These are phyloP conservation scores for Tephrocybe sp. DNA, from an alignment of 768 basidiomycete species.

Conservation along the genomic window DNA sequence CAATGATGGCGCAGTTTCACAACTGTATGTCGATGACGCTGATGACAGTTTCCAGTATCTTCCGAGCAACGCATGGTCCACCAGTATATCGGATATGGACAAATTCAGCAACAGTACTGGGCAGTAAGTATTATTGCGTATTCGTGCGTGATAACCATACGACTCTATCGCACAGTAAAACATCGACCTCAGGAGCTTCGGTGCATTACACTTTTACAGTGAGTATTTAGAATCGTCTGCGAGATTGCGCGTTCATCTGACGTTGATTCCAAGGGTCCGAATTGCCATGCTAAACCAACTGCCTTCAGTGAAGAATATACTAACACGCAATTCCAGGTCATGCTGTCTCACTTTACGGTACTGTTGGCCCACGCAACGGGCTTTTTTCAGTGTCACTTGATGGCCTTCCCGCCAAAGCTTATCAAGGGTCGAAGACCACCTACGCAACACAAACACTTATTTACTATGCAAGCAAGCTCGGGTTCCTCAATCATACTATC, in stretches of 20 bases:
- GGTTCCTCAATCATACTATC: conserved; percentile 27
- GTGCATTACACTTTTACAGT: conserved; percentile 19
- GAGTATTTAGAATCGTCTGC: neutral
- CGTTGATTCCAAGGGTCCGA: neutral
- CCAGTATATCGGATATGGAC: conserved; percentile 16
- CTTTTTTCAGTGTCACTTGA: conserved; percentile 24
- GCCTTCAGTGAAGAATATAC: neutral
- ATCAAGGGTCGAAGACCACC: conserved; percentile 17
- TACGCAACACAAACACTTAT: conserved; percentile 16
- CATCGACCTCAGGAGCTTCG: conserved; percentile 14
- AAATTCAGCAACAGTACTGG: conserved; percentile 30
- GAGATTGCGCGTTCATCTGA: no score
- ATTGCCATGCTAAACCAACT: neutral
- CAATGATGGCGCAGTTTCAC: conserved; percentile 3
- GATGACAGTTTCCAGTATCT: conserved; percentile 31
- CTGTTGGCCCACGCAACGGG: conserved; percentile 27
- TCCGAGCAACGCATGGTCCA: conserved; percentile 25
- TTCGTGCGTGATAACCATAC: neutral
- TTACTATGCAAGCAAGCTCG: conserved; percentile 24
- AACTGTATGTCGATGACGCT: conserved; percentile 19
- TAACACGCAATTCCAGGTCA: conserved; percentile 18
- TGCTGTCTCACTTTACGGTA: conserved; percentile 33
- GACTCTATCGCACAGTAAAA: conserved; percentile 14
- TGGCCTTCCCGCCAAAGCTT: conserved; percentile 12
- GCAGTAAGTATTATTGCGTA: conserved; percentile 22